Evolutionary conservation across 176 grass and related monocot genomes (phyloP).

Genomic region (Cenchrus purpureus): DNA sequence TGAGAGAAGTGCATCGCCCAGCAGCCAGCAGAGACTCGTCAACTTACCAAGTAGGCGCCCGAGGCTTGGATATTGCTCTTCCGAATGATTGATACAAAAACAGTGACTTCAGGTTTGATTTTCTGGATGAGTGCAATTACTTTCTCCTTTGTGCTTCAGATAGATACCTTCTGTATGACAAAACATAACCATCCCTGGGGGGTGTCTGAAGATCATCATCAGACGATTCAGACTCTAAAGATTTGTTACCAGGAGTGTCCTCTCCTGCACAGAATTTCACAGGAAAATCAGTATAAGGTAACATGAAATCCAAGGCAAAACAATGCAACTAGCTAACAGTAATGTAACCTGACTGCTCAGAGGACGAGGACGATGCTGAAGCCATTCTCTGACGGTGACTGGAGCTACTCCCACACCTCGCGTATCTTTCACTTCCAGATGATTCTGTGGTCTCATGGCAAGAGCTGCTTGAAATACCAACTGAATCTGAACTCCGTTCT

Average conservation of each 20-base stretch:
- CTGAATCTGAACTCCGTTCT: background rate
- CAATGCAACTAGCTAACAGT: background rate
- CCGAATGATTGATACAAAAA: slow-evolving; percentile 43
- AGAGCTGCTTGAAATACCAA: slow-evolving; percentile 7
- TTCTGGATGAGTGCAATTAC: slow-evolving; percentile 8
- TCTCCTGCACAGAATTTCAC: slow-evolving; percentile 18
- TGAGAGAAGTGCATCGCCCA: background rate
- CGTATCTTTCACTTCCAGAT: background rate
- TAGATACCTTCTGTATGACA: background rate
- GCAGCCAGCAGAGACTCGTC: background rate
- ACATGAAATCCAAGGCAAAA: background rate
- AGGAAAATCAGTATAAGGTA: background rate
- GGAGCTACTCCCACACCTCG: background rate
- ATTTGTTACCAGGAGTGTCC: background rate
- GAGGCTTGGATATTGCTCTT: background rate
- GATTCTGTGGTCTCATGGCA: background rate
- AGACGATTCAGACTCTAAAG: background rate
- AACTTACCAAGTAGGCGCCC: slow-evolving; percentile 18
- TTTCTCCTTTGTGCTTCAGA: background rate
- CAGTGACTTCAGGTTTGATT: slow-evolving; percentile 10
- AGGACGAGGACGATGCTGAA: slow-evolving; percentile 6
- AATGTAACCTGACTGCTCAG: slow-evolving; percentile 39
- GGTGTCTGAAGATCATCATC: background rate
- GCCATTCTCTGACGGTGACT: background rate
- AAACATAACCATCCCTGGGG: background rate